Conservation (phyloP, 805 yeast genomes). For the Cephaloascus albidus region DNA sequence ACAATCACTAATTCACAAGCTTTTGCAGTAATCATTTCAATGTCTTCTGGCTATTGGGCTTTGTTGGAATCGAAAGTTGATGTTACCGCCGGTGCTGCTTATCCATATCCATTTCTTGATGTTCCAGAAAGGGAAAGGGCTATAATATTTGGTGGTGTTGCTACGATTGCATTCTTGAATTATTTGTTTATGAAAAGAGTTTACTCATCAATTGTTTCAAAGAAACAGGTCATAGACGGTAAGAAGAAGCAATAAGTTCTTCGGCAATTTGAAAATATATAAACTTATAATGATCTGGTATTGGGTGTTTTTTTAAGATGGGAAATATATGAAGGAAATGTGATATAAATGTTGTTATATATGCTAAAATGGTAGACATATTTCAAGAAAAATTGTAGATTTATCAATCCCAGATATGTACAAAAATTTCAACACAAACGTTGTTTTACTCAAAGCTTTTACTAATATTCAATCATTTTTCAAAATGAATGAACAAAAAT, state of each 20-base stretch:
- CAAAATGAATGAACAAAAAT: conserved; percentile 39
- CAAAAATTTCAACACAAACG: no score
- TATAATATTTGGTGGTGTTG: conserved; percentile 38
- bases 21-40: conserved; percentile 20
- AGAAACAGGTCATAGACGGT: not conserved
- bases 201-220: not conserved
- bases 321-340: no score
- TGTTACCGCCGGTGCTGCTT: conserved; percentile 34
- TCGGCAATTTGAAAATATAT: no score
- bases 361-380: no score
- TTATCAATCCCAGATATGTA: no score
- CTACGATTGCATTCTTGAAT: conserved; percentile 17
- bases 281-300: no score
- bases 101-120: conserved; percentile 64
- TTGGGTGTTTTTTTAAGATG: no score
- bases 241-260: not conserved
- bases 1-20: conserved; percentile 23
- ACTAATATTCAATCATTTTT: conserved; percentile 13
- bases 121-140: conserved; percentile 34
- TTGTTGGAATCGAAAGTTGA: conserved; percentile 40
- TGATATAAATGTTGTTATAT: no score
- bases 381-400: no score
- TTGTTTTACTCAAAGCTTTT: no score
- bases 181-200: not conserved
- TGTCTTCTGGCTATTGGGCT: conserved; percentile 44